Conservation (phyloP, 208 protist species). For the Trypanosoma avium region DNA sequence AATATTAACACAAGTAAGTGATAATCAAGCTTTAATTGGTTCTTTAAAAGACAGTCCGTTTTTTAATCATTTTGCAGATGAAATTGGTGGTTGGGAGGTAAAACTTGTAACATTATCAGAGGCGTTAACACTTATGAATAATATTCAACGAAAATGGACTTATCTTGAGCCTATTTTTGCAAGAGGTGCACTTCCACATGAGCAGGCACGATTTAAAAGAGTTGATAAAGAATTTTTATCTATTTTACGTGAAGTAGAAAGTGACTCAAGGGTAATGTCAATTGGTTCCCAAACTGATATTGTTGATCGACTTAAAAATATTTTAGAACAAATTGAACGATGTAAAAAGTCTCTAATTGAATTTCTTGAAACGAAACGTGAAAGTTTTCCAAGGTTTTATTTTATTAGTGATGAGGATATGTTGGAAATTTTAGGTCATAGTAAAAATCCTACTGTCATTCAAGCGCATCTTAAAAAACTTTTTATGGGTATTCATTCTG, state of each 20-base stretch:
- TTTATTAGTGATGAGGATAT: conserved; percentile 99
- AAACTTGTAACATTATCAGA: conserved; percentile 89
- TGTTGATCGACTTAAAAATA: conserved; percentile 82
- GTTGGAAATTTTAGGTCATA: conserved; percentile 97
- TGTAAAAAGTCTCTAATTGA: conserved; percentile 96
- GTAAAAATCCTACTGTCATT: conserved; percentile 89
- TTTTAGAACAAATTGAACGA: conserved; percentile 95
- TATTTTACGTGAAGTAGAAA: conserved; percentile 90
- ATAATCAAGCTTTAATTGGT: conserved; percentile 94
- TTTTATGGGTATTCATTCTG: conserved; percentile 93
- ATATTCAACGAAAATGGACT: conserved; percentile 97
- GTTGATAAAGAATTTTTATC: conserved; percentile 96
- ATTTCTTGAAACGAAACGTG: conserved; percentile 98
- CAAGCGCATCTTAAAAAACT: conserved; percentile 93
- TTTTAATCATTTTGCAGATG: conserved; percentile 92
- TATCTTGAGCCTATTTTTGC: conserved; percentile 98
- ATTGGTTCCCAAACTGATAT: conserved; percentile 82
- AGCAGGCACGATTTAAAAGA: conserved; percentile 95
- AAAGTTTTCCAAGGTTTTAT: conserved; percentile 96
- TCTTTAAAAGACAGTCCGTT: conserved; percentile 97
- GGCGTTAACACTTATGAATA: conserved; percentile 87
- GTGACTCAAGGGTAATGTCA: conserved; percentile 91
- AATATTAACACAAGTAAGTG: conserved; percentile 93
- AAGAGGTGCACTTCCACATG: conserved; percentile 94
- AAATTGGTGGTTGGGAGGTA: conserved; percentile 87